Evolutionary conservation across 192 early-diverging fungal genomes (phyloP).

Genomic region (Entomortierella parvispora): DNA sequence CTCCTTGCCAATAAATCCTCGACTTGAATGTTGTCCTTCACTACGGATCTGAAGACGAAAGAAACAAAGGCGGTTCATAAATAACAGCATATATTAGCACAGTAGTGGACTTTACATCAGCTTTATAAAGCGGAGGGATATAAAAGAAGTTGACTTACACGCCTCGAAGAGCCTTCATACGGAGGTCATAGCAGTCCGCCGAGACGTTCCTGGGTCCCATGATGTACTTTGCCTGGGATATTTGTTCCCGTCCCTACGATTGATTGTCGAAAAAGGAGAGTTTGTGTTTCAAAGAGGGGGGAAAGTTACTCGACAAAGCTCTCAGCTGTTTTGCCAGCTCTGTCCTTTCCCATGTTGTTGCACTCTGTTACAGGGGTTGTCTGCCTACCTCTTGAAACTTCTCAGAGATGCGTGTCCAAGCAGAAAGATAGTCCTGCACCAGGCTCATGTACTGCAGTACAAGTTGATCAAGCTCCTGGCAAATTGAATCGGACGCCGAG

Average conservation of each 20-base stretch:
- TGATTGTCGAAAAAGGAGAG: background rate
- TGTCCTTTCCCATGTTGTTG: background rate
- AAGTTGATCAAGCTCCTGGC: slow-evolving; percentile 32
- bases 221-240: slow-evolving; percentile 49
- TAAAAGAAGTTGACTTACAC: slow-evolving; percentile 24
- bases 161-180: slow-evolving; percentile 48
- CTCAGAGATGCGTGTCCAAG: slow-evolving; percentile 32
- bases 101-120: background rate
- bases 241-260: slow-evolving; percentile 38
- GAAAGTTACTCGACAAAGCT: background rate
- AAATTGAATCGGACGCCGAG: background rate
- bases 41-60: background rate
- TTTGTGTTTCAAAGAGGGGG: background rate
- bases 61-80: background rate
- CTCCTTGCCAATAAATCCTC: background rate
- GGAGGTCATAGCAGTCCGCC: slow-evolving; percentile 45
- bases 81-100: background rate
- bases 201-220: slow-evolving; percentile 50
- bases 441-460: slow-evolving; percentile 38
- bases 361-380: background rate
- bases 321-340: background rate
- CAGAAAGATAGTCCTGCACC: slow-evolving; percentile 32
- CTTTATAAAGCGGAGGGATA: background rate
- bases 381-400: slow-evolving; percentile 35
- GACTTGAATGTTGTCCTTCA: background rate